Evolutionary conservation across 2,329 filamentous ascomycete genomes (phyloP).

Genomic region (Botrytis elliptica): DNA sequence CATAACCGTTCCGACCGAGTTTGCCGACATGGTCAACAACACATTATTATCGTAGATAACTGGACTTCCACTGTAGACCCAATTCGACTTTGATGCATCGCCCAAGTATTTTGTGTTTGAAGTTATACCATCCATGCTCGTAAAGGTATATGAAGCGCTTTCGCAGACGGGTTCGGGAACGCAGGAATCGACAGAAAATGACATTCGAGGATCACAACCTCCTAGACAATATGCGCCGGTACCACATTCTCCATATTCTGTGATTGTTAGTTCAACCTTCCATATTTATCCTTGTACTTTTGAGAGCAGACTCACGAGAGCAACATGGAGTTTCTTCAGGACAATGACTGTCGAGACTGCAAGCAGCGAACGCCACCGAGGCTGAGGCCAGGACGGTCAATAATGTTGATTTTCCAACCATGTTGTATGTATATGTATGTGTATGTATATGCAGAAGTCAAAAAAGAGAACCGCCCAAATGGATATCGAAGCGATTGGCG

Average conservation of each 20-base stretch:
- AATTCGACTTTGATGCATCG: conserved; percentile 75
- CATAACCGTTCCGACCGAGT: conserved; percentile 83
- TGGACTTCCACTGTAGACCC: conserved; percentile 82
- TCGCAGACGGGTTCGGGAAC: conserved; percentile 80
- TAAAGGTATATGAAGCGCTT: conserved; percentile 70
- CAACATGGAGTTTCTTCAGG: conserved; percentile 74
- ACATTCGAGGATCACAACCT: conserved; percentile 87
- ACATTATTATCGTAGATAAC: conserved; percentile 66
- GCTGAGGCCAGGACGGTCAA: conserved; percentile 32
- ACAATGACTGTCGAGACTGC: conserved; percentile 58
- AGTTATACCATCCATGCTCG: conserved; percentile 65
- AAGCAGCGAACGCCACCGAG: conserved; percentile 39
- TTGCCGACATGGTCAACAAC: conserved; percentile 84
- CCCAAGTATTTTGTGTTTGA: conserved; percentile 82
- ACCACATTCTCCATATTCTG: conserved; percentile 91
- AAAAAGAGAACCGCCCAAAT: background rate
- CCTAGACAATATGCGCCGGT: conserved; percentile 93
- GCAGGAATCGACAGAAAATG: conserved; percentile 80
- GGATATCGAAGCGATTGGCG: conserved; percentile 19
- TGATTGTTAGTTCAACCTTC: conserved; percentile 12
- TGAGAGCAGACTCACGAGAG: conserved; percentile 60
- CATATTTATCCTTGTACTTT: conserved; percentile 18
- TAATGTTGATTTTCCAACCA: conserved; percentile 36
- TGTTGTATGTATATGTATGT: conserved; percentile 29
- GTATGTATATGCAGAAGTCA: conserved; percentile 24